These are phyloP conservation scores for Apium graveolens DNA, from an alignment of 129 eudicot genomes.

Conservation along the genomic window DNA sequence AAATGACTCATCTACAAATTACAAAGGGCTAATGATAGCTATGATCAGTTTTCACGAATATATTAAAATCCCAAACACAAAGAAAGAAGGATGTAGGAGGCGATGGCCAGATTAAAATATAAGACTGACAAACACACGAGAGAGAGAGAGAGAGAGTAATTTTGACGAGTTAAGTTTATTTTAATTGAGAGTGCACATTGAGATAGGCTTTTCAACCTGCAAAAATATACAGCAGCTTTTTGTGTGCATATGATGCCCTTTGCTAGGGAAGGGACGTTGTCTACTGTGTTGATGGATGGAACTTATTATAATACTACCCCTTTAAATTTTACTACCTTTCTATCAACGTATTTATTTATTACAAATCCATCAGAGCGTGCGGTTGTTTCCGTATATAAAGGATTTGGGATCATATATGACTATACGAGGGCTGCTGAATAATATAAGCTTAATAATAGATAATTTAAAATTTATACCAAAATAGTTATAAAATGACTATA, in stretches of 20 bases:
- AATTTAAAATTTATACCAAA: too few species aligned
- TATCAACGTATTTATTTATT: neutral
- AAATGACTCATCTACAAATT: constrained; percentile 2
- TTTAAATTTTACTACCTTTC: constrained; percentile 18
- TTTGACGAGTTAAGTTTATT: neutral
- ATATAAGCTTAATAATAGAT: too few species aligned
- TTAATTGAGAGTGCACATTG: too few species aligned
- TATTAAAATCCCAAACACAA: neutral
- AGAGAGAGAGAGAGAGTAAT: neutral
- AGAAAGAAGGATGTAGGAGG: neutral
- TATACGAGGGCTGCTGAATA: too few species aligned
- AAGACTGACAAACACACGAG: neutral
- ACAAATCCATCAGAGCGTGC: neutral
- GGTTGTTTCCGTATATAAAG: neutral
- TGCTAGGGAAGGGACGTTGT: constrained; percentile 35
- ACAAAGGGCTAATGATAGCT: neutral
- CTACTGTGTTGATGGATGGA: constrained; percentile 26
- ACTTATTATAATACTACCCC: constrained; percentile 16
- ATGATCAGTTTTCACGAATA: neutral
- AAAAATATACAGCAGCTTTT: constrained; percentile 28
- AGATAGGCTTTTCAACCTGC: constrained; percentile 27
- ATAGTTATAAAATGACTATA: too few species aligned
- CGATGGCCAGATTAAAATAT: constrained; percentile 2
- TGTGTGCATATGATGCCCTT: constrained; percentile 31
- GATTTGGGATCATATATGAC: too few species aligned